Evolutionary conservation across 2,329 filamentous ascomycete genomes (phyloP).

Genomic region (Juglanconis juglandina): DNA sequence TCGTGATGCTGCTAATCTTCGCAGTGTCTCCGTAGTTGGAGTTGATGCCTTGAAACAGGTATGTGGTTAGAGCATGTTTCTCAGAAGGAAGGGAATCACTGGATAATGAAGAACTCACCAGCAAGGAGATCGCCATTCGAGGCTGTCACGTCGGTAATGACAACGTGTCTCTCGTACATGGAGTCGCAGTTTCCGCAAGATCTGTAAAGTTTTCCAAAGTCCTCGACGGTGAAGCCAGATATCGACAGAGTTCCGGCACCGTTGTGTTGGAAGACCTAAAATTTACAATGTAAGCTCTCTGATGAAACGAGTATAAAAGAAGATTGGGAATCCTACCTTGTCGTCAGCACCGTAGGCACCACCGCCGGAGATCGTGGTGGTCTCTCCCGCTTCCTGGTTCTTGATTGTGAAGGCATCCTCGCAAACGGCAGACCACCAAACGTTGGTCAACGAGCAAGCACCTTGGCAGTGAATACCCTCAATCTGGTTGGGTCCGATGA

Average conservation of each 20-base stretch:
- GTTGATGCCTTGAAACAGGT: constrained; percentile 4
- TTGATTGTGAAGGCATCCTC: constrained; percentile 36
- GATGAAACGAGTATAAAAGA: not conserved
- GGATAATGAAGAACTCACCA: not conserved
- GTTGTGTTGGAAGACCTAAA: constrained; percentile 34
- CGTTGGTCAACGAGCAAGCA: constrained; percentile 36
- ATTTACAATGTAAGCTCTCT: not conserved
- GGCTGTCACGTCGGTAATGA: constrained; percentile 38
- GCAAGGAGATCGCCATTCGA: constrained; percentile 16
- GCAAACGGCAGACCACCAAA: constrained; percentile 34
- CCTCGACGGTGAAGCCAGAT: constrained; percentile 37
- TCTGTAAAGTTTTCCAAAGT: constrained; percentile 48
- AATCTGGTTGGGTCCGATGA: constrained; percentile 46
- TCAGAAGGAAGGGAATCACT: not conserved
- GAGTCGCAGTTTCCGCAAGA: constrained; percentile 43
- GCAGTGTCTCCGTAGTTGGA: constrained; percentile 27
- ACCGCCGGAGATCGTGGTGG: constrained; percentile 36
- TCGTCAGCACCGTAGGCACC: constrained; percentile 34
- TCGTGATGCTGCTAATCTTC: constrained; percentile 16
- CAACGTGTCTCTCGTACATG: constrained; percentile 41
- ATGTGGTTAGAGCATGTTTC: constrained; percentile 12
- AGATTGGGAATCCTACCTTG: constrained; percentile 21
- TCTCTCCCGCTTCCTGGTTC: constrained; percentile 28
- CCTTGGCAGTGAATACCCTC: constrained; percentile 49
- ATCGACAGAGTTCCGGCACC: constrained; percentile 32